These are phyloP conservation scores for Musa acuminata DNA, from an alignment of 176 grass and related monocot species.

Conservation along the genomic window DNA sequence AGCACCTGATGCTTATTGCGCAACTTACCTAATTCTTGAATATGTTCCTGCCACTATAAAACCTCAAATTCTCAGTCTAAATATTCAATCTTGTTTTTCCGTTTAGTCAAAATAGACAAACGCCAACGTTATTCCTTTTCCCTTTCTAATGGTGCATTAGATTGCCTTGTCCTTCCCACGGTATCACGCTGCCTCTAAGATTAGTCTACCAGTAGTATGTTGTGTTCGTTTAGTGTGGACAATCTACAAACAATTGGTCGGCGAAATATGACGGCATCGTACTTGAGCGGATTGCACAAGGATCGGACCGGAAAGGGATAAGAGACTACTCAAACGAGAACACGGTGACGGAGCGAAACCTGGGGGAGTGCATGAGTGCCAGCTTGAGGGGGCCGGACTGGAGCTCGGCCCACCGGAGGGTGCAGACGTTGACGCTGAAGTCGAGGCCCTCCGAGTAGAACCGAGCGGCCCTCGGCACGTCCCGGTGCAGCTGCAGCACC, in stretches of 20 bases:
- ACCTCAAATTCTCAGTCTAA: too few species aligned
- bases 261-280: background rate
- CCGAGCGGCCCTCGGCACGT: constrained; percentile 62
- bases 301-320: too few species aligned
- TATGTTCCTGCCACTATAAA: too few species aligned
- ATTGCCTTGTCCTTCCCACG: background rate
- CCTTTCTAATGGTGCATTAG: too few species aligned
- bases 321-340: too few species aligned
- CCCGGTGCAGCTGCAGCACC: constrained; percentile 71
- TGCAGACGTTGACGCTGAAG: constrained; percentile 67
- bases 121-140: too few species aligned
- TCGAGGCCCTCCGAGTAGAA: constrained; percentile 73
- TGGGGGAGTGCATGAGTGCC: constrained; percentile 76
- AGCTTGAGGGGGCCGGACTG: constrained; percentile 85
- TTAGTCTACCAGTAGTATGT: background rate
- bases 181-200: background rate
- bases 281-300: background rate
- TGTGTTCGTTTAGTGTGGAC: background rate
- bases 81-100: too few species aligned
- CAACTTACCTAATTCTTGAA: too few species aligned
- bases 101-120: too few species aligned
- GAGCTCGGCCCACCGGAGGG: constrained; percentile 85
- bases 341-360: constrained; percentile 7
- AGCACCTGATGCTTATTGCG: too few species aligned
- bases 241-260: background rate